Evolutionary conservation across 2,329 filamentous ascomycete genomes (phyloP), one percentile per base, ranked within the genome.

Genomic region (Colletotrichum limetticola): DNA sequence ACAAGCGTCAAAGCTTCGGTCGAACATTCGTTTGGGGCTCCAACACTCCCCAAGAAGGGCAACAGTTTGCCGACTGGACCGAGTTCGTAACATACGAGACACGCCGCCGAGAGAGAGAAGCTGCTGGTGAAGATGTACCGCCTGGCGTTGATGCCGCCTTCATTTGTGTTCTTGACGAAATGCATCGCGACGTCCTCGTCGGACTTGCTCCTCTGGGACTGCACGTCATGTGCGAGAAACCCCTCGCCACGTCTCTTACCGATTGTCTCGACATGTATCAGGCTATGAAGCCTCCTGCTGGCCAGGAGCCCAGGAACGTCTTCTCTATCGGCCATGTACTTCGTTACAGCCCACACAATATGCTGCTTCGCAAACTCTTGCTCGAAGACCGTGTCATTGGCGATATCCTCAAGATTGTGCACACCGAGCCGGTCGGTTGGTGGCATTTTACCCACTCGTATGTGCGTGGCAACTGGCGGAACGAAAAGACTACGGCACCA

Each of bases 161-260:
- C 75, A 85, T 91, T 22, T 91, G 89, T 81, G 95, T 97, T 2
- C 87, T 96, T 11, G 97, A 99, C 81, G 94, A 97, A 82, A 92
- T 94, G 84, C 97, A 99, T 82, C 91, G 91, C 62, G 92, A 95
- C 68, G 94, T 96, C 60, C 89, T 98, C 26, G 87, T 92, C 56
- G 93, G 91, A 1, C 87, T 98, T 65, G 92, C 93, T 1, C 89
- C 89, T 14, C 83, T 92, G 85, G 80, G 89, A 2, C 84, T 98
- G 60, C 95, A 98, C 81, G 91, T 98, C 75, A 94, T 98, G 87
- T 97, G 95, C 81, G 97, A 99, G 86, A 99, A 99, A 84, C 97
- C 97, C 2, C 85, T 99, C 66, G 94, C 95, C 0, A 95, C 94
- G 26, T 93, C 90, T 0, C 85, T 98, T 32, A 82, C 87, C 22